phyloP scores from a whole-genome alignment of 257 asterid genomes.

The Salvia miltiorrhiza region DNA sequence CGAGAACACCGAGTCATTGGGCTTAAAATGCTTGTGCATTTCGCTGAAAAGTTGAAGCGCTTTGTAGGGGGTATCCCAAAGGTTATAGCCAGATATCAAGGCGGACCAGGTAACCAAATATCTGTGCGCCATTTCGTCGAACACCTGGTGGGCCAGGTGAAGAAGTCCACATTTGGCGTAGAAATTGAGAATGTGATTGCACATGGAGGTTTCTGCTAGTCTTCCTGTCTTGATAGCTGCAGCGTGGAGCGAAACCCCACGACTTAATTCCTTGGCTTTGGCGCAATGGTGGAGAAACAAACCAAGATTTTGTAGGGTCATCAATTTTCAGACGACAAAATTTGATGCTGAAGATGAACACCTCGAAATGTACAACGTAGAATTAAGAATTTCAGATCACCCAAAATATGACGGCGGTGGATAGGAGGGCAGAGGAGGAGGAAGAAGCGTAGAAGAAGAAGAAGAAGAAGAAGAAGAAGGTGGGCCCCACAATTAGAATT shows the following conservation, averaged over 20 bases:
- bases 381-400: not conserved
- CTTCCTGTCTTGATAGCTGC: conserved; percentile 52
- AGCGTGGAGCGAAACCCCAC: conserved; percentile 57
- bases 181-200: conserved; percentile 59
- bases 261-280: conserved; percentile 35
- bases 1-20: conserved; percentile 55
- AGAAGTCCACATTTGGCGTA: conserved; percentile 67
- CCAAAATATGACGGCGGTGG: not conserved
- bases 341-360: not conserved
- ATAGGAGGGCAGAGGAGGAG: too few species aligned
- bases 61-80: conserved; percentile 32
- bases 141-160: conserved; percentile 43
- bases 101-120: conserved; percentile 71
- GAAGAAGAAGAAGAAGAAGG: too few species aligned
- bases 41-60: conserved; percentile 41
- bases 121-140: conserved; percentile 54
- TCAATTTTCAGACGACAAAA: not conserved
- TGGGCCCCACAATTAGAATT: too few species aligned
- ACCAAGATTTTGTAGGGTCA: conserved; percentile 44
- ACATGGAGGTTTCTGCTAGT: conserved; percentile 29
- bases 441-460: too few species aligned
- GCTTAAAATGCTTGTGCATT: conserved; percentile 44
- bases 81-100: conserved; percentile 69
- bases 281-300: conserved; percentile 56
- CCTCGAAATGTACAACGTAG: not conserved